A percentile compares a stretch with the other conserved stretches of the same genome.
phyloP scores from a whole-genome alignment of 805 yeast species.

The Saccharomycopsis fermentans region DNA sequence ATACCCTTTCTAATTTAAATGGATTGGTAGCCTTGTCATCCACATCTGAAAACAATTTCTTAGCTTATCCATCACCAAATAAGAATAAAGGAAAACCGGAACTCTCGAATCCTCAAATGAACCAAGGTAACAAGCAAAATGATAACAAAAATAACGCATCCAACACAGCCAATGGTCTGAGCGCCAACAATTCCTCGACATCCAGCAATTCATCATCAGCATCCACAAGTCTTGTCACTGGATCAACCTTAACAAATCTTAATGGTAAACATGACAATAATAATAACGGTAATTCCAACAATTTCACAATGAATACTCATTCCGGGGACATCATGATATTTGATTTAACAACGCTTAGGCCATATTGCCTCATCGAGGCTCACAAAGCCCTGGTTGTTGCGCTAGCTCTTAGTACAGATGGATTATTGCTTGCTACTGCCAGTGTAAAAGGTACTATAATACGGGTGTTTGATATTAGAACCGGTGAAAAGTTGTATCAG shows the following conservation, averaged over 20 bases:
- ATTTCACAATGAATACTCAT: conserved; percentile 26
- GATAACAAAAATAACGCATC: not conserved
- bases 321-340: conserved; percentile 32
- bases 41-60: conserved; percentile 37
- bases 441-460: conserved; percentile 72
- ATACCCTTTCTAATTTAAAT: conserved; percentile 35
- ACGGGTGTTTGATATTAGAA: conserved; percentile 53
- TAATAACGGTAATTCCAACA: conserved; percentile 2
- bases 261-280: not conserved
- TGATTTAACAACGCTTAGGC: conserved; percentile 6
- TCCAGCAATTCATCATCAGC: not conserved
- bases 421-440: conserved; percentile 59
- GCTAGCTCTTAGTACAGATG: conserved; percentile 53
- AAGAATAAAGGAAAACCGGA: not conserved
- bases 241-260: not conserved
- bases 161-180: not conserved
- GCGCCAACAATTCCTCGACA: not conserved
- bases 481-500: conserved; percentile 55
- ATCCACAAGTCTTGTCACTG: not conserved
- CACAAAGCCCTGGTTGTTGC: conserved; percentile 63
- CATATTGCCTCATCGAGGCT: conserved; percentile 55
- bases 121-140: not conserved
- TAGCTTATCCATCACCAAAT: conserved; percentile 65
- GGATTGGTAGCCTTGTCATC: conserved; percentile 59
- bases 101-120: not conserved